phyloP scores from a whole-genome alignment of 306 rosid species.

The Malus fusca region DNA sequence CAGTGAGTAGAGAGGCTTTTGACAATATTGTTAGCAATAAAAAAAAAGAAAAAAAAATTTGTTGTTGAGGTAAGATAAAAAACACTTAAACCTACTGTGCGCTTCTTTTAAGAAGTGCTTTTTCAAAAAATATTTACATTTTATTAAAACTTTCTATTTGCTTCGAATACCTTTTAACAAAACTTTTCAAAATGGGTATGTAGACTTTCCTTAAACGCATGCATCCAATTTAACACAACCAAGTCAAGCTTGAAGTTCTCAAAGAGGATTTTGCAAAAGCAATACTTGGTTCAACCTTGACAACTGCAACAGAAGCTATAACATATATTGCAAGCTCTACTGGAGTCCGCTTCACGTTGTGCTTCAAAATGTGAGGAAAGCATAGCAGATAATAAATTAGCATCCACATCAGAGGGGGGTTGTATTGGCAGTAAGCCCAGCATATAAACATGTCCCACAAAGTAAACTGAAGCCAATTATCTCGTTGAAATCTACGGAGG shows the following conservation, averaged over 20 bases:
- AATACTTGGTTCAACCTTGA: background rate
- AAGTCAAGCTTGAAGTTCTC: background rate
- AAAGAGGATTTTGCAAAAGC: background rate
- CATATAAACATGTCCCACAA: conserved; percentile 23
- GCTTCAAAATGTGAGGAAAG: background rate
- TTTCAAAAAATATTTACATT: too few species aligned
- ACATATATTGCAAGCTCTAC: background rate
- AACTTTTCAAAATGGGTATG: background rate
- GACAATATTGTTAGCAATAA: too few species aligned
- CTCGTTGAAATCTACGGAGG: conserved; percentile 1
- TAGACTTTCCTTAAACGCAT: too few species aligned
- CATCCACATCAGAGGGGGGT: conserved; percentile 4
- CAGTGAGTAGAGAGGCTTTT: background rate
- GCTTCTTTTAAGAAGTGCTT: too few species aligned
- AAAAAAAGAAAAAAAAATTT: too few species aligned
- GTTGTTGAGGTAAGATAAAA: too few species aligned
- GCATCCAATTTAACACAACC: too few species aligned
- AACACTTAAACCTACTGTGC: too few species aligned
- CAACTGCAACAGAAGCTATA: background rate
- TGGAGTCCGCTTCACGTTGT: background rate
- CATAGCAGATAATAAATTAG: background rate
- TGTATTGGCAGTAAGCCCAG: conserved; percentile 5
- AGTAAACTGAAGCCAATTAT: conserved; percentile 5
- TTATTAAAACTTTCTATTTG: too few species aligned
- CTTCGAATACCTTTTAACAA: too few species aligned